phyloP scores from a whole-genome alignment of 768 basidiomycete species.

The Trametes coccinea region DNA sequence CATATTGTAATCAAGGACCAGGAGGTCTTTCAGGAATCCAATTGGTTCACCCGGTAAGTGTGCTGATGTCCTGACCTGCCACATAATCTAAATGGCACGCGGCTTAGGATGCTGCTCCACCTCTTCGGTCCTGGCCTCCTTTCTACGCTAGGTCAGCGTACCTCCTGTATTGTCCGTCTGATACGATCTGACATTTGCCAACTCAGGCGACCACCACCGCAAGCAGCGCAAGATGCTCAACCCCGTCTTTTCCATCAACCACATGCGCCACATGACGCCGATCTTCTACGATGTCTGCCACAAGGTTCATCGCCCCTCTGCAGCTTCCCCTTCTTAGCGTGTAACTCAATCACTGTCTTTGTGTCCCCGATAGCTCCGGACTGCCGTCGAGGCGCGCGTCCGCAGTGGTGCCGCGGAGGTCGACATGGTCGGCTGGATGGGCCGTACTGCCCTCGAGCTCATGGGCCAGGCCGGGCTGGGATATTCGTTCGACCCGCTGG shows the following conservation, averaged over 20 bases:
- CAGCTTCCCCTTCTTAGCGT: background rate
- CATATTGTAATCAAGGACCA: constrained; percentile 47
- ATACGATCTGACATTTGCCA: background rate
- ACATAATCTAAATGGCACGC: no score
- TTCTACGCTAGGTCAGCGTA: constrained; percentile 22
- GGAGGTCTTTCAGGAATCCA: constrained; percentile 18
- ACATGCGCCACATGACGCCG: constrained; percentile 30
- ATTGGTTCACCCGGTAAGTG: constrained; percentile 22
- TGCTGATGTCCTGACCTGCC: no score
- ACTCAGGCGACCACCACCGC: constrained; percentile 31
- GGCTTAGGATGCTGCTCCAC: constrained; percentile 16
- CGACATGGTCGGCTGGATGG: constrained; percentile 29
- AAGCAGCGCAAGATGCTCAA: constrained; percentile 35
- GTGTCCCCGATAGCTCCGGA: constrained; percentile 13
- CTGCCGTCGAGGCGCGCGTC: constrained; percentile 42
- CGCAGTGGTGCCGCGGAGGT: constrained; percentile 16
- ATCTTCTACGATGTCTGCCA: constrained; percentile 27
- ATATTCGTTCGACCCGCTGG: constrained; percentile 38
- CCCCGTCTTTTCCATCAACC: constrained; percentile 31
- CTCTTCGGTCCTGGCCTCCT: constrained; percentile 29
- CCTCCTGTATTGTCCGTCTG: background rate
- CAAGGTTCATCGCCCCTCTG: constrained; percentile 11
- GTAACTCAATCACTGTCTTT: background rate
- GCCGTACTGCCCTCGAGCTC: constrained; percentile 33
- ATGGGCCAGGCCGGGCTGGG: constrained; percentile 50